A percentile compares a stretch with the other conserved stretches of the same genome.
These are phyloP conservation scores for Boletus patriciae DNA, from an alignment of 768 basidiomycete species.

Conservation along the genomic window DNA sequence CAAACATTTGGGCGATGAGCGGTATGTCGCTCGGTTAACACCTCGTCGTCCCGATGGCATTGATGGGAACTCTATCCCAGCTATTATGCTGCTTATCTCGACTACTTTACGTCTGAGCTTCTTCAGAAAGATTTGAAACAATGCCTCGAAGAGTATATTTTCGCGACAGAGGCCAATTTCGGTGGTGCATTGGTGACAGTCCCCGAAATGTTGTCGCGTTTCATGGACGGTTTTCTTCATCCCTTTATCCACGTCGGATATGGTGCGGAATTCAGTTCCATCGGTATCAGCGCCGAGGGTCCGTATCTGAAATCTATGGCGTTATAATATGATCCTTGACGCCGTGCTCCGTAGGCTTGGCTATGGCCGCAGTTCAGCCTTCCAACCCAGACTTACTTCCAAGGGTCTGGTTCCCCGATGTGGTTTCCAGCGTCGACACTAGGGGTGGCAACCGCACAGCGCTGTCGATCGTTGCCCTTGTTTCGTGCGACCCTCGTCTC, in stretches of 20 bases:
- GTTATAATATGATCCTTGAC: slow-evolving; percentile 27
- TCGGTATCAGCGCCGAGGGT: slow-evolving; percentile 67
- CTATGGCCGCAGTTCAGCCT: slow-evolving; percentile 43
- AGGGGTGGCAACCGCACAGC: slow-evolving; percentile 31
- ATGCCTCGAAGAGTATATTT: slow-evolving; percentile 57
- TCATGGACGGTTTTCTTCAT: slow-evolving; percentile 58
- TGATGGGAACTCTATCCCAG: slow-evolving; percentile 31
- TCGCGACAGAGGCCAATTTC: slow-evolving; percentile 50
- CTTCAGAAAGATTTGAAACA: slow-evolving; percentile 42
- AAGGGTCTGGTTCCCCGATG: slow-evolving; percentile 25
- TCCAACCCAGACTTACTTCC: slow-evolving; percentile 19
- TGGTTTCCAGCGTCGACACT: slow-evolving; percentile 9
- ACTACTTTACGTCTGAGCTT: slow-evolving; percentile 50
- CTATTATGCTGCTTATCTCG: slow-evolving; percentile 58
- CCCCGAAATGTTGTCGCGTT: slow-evolving; percentile 53
- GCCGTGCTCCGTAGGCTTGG: slow-evolving; percentile 44
- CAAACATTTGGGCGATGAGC: slow-evolving; percentile 56
- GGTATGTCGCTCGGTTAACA: slow-evolving; percentile 35
- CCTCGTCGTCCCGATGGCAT: background rate
- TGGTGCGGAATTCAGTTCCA: slow-evolving; percentile 60
- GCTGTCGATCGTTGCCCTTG: slow-evolving; percentile 50
- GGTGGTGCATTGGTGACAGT: background rate
- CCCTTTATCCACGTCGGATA: slow-evolving; percentile 64
- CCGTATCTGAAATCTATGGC: slow-evolving; percentile 35
- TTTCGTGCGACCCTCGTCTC: slow-evolving; percentile 50